Conservation (phyloP, 345 rosid genomes). For the Abelmoschus esculentus region DNA sequence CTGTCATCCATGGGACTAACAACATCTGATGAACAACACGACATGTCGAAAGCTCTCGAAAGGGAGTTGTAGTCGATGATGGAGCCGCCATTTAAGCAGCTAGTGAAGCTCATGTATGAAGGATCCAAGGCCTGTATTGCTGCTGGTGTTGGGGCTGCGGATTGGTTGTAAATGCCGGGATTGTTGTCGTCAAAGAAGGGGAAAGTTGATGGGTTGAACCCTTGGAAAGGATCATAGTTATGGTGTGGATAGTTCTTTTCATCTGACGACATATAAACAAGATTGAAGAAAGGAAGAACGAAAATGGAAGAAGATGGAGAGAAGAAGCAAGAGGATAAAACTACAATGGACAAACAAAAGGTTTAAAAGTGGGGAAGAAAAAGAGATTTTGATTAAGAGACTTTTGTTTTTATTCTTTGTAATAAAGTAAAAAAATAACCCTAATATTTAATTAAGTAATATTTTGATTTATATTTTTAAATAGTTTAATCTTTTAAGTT, state of each 20-base stretch:
- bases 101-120: conserved; percentile 30
- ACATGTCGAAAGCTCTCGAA: conserved; percentile 27
- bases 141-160: not conserved
- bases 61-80: conserved; percentile 23
- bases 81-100: conserved; percentile 28
- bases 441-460: too few relatives aligned
- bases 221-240: conserved; percentile 27
- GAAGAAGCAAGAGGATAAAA: conserved; percentile 1
- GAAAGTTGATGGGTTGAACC: conserved; percentile 10
- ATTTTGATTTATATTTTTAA: too few relatives aligned
- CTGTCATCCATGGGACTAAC: conserved; percentile 15
- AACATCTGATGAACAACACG: conserved; percentile 37
- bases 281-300: not conserved
- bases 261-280: conserved; percentile 21
- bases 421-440: too few relatives aligned
- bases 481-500: too few relatives aligned
- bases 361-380: not conserved
- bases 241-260: conserved; percentile 17
- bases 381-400: too few relatives aligned
- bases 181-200: conserved; percentile 22
- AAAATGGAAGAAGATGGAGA: not conserved
- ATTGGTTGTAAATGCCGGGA: conserved; percentile 10
- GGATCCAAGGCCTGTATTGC: conserved; percentile 12
- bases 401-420: not conserved
- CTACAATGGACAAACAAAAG: not conserved